Base-by-base conservation (phyloP, 805 yeast genomes). In the Soucietia sequanensis region DNA sequence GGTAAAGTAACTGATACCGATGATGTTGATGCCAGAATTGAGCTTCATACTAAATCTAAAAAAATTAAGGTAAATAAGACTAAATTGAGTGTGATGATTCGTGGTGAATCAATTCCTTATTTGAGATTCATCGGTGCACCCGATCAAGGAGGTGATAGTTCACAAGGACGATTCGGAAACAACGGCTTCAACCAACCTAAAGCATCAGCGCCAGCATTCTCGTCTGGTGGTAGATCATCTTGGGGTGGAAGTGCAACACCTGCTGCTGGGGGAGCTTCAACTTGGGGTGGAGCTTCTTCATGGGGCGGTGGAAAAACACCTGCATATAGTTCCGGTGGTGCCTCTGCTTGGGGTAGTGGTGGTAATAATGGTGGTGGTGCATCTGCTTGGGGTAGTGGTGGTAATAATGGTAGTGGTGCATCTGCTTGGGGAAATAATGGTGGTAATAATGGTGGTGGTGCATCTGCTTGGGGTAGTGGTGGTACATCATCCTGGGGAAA, bases 1-100 rank as follows among this genome's bases (percentile, higher is more conserved):
- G 99, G 99, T 57, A 84, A 87, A 45, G 87, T 93, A 27, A 84
- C 85, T 47, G 98, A 93, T 56, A 88, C 96, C 7, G 93, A 88
- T 50, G 99, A 95, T 43, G 84, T 84, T 10, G 77, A 75, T 47
- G 98, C 97, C 1, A 77, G 97, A 41, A 86, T 93, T 28, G 99
- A 93, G 64, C 73, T 93, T 44, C 98, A 93, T 60, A 86, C 96
- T 18, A 90, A 90, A 47, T 81, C 82, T 54, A 93, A 91, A 58
- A 85, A 84, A 40, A 80, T 90, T 42, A 86, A 91, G 39, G 85
- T 93, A 22, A 82, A 80, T 49, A 90, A 90, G 54, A 72, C 76
- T 22, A 86, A 82, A 53, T 71, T 93, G 50, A 75, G 87, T 44
- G 91, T 88, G 50, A 50, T 70, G 36, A 76, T 84, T 31, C 80